Percentiles rank a stretch among this genome's conserved stretches.
Conservation (phyloP, 2,329 filamentous ascomycete species). For the Talaromyces islandicus region DNA sequence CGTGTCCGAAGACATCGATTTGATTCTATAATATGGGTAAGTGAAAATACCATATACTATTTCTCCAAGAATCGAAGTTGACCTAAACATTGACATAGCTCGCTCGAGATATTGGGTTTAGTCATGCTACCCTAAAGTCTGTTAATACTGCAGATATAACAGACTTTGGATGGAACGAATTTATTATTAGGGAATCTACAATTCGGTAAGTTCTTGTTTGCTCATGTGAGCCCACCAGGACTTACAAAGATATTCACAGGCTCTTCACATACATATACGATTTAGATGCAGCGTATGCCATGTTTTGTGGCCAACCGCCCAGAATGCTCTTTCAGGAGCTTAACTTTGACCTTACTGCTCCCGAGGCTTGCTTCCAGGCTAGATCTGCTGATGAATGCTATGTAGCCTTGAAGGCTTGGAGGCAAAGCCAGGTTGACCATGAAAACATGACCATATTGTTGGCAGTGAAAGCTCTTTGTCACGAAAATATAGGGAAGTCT, state of each 20-base stretch:
- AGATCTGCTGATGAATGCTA: background rate
- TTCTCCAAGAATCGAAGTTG: background rate
- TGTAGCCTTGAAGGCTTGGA: background rate
- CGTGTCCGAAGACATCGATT: background rate
- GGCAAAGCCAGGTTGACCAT: background rate
- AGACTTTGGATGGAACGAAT: background rate
- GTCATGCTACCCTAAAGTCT: background rate
- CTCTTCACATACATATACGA: background rate
- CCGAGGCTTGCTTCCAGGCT: background rate
- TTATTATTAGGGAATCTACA: background rate
- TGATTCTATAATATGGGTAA: background rate
- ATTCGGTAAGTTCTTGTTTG: background rate
- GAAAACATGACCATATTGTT: background rate
- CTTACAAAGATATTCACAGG: background rate
- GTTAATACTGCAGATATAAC: background rate
- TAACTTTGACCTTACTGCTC: background rate
- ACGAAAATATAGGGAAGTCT: background rate
- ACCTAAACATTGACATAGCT: background rate
- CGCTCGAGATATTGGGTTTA: background rate
- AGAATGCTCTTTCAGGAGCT: background rate
- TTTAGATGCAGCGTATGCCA: background rate
- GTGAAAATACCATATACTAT: background rate
- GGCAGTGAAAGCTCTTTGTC: background rate
- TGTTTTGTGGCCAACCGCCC: background rate
- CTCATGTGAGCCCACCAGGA: background rate